A percentile compares a stretch with the other conserved stretches of the same genome.
Evolutionary conservation across 768 basidiomycete species (phyloP).

Genomic region (Mycena venus): DNA sequence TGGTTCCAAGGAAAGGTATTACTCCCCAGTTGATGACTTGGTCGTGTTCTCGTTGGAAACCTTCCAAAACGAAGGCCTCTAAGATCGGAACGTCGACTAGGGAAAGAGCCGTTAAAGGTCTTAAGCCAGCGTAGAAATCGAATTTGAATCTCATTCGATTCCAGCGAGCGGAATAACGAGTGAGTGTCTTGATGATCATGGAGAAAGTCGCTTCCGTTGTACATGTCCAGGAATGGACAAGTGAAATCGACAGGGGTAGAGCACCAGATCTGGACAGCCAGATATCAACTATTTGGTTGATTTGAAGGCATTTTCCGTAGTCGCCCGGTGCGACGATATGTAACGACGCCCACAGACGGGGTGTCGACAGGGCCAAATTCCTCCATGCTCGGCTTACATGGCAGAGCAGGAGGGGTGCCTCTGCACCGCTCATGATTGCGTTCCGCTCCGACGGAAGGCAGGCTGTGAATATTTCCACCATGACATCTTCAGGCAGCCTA

Average conservation of each 20-base stretch:
- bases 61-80: background rate
- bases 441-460: background rate
- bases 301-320: background rate
- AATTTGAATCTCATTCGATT: background rate
- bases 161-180: background rate
- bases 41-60: no score
- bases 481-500: background rate
- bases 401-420: background rate
- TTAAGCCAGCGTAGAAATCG: background rate
- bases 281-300: background rate
- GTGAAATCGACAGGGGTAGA: background rate
- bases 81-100: background rate
- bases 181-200: background rate
- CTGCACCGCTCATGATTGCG: background rate
- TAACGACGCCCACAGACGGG: background rate
- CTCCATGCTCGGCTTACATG: background rate
- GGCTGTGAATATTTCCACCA: conserved; percentile 2
- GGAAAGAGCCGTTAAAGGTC: background rate
- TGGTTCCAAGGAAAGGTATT: background rate
- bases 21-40: background rate
- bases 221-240: background rate
- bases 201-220: background rate
- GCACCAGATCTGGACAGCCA: background rate
- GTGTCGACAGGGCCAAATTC: background rate
- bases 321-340: background rate